phyloP scores from a whole-genome alignment of 768 basidiomycete species.

The Pulveroboletus ravenelii region DNA sequence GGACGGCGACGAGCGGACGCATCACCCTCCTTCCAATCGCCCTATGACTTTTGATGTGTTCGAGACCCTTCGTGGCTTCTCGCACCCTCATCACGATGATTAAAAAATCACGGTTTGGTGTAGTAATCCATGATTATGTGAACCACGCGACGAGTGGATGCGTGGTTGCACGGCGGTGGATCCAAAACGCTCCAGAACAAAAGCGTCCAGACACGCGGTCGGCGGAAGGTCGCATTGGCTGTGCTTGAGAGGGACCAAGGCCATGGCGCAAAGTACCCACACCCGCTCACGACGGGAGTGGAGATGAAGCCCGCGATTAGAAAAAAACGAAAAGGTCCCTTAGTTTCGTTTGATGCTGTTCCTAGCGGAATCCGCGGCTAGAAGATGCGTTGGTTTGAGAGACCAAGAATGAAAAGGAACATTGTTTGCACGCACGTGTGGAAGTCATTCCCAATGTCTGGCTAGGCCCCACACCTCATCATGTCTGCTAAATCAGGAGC shows the following conservation, averaged over 20 bases:
- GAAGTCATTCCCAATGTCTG: background rate
- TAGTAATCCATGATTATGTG: constrained; percentile 7
- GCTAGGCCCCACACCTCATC: background rate
- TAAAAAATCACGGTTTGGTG: constrained; percentile 16
- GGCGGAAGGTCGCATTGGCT: constrained; percentile 5
- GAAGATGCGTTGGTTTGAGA: background rate
- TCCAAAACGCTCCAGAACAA: background rate
- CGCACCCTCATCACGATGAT: constrained; percentile 12
- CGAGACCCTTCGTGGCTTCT: constrained; percentile 11
- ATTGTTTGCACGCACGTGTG: constrained; percentile 1
- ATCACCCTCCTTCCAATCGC: constrained; percentile 4
- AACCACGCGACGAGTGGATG: background rate
- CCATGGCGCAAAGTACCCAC: background rate
- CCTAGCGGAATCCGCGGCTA: constrained; percentile 3
- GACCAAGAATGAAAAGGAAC: background rate
- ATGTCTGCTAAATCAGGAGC: background rate
- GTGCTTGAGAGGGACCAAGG: constrained; percentile 1
- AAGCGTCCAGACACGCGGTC: constrained; percentile 15
- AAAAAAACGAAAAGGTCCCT: background rate
- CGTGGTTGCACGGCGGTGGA: constrained; percentile 10
- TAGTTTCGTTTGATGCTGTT: too few relatives aligned
- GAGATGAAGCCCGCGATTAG: background rate
- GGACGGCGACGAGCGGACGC: constrained; percentile 5
- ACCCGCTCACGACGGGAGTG: constrained; percentile 1
- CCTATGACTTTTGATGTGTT: background rate